phyloP scores from a whole-genome alignment of 345 rosid species.

The Bretschneidera sinensis region DNA sequence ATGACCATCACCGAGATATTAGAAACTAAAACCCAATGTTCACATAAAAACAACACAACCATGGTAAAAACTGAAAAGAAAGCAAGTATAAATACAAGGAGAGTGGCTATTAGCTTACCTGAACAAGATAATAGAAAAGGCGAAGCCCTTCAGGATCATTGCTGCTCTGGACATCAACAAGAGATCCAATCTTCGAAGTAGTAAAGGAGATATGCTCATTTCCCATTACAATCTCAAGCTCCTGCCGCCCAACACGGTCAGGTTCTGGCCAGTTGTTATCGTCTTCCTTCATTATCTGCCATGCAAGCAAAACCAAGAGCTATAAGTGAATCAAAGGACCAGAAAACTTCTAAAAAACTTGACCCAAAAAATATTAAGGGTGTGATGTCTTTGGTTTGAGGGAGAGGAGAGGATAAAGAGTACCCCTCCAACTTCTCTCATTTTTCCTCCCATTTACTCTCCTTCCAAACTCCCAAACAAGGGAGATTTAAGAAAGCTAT shows the following conservation, averaged over 20 bases:
- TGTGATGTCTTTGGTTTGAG: no score
- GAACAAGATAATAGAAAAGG: constrained; percentile 96
- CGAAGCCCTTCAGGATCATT: constrained; percentile 99
- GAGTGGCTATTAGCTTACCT: constrained; percentile 42
- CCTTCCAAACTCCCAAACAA: no score
- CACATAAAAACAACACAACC: background rate
- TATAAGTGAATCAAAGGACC: no score
- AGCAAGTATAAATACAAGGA: background rate
- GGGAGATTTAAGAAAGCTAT: no score
- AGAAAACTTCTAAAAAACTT: background rate
- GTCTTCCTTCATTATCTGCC: constrained; percentile 99
- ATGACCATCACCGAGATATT: background rate
- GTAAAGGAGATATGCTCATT: constrained; percentile 95
- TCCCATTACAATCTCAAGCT: constrained; percentile 97
- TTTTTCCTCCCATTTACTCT: no score
- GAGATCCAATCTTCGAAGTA: constrained; percentile 96
- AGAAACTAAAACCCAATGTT: background rate
- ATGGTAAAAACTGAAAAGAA: background rate
- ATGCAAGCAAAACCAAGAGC: constrained; percentile 1
- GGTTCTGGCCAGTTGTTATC: constrained; percentile 99
- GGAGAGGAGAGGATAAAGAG: no score
- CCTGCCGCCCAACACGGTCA: constrained; percentile 92
- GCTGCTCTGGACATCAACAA: constrained; percentile 91
- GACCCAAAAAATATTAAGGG: no score
- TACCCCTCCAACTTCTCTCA: no score